Base-by-base conservation (phyloP, 768 basidiomycete genomes). In the Mycena venus region DNA sequence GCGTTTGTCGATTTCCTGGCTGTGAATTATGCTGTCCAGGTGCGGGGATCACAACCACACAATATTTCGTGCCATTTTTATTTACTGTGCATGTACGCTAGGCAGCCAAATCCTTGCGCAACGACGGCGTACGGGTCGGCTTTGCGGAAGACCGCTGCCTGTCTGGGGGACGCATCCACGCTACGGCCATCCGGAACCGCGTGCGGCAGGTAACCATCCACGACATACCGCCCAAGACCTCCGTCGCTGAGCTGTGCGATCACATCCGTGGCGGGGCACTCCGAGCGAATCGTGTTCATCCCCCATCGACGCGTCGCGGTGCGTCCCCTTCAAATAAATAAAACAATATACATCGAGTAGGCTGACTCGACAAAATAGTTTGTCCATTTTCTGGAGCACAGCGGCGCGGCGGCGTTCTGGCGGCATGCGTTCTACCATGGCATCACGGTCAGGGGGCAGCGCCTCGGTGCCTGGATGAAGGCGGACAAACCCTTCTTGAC, bases 111-210 rank as follows among this genome's bases (percentile, higher is more conserved):
- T 29, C 11, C 1, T 34, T 72, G 15, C 56, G 56, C 12, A 11
- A 25, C 14, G 64, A 66, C 5, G 47, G 64, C 8, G 11, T 72
- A 27, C 21, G 27, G 17, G 58, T 53, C 19, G 56, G 71, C 21
- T 66, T 66, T 31, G 49, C 63, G n/a, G 58, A 72, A 15, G 71
- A 72, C 56, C 64, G 58, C 47, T 72, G 71, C 58, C 51, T 25
- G 32, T 29, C 56, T 12, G 58, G 44, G 27, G 64, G 65, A 12
- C 23, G 27, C 36, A 21, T 40, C 32, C 55, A 44, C 58, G 47
- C 56, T 23, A 21, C 58, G 2, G 71, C 71, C 14, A 27, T 66
- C 36, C 23, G 25, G 19, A 72, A 58, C 38, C 44, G 36, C 29
- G 42, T 47, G 25, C 63, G 64, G 15, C 71, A 66, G 31, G 71